Evolutionary conservation across 148 eudicot species (phyloP).

Genomic region (Spergularia marina): DNA sequence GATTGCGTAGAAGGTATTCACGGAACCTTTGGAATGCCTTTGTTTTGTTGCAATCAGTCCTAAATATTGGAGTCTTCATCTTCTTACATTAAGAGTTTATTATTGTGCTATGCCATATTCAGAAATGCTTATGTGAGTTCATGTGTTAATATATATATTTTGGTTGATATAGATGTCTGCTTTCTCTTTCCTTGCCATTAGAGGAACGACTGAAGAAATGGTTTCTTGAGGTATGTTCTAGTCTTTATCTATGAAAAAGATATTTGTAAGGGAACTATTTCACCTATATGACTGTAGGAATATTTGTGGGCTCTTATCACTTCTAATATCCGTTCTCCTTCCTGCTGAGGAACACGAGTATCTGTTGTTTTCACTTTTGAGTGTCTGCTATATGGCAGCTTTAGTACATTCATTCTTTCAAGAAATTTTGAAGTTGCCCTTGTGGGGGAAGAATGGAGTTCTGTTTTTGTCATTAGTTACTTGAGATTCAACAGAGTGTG

Average conservation of each 20-base stretch:
- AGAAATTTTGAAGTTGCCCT: neutral
- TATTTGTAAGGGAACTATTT: neutral
- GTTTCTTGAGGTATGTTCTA: slow-evolving; percentile 65
- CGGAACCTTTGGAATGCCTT: neutral
- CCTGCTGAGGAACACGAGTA: neutral
- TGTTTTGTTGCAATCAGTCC: neutral
- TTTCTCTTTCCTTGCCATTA: slow-evolving; percentile 52
- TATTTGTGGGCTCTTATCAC: neutral
- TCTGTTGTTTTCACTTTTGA: neutral
- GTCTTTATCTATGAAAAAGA: neutral
- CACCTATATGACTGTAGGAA: neutral
- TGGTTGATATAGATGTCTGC: slow-evolving; percentile 52
- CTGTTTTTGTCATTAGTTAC: neutral
- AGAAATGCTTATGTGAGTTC: neutral
- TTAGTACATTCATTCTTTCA: neutral
- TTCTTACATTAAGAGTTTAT: neutral
- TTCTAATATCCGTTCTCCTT: neutral
- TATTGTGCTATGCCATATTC: neutral
- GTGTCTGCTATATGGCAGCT: neutral
- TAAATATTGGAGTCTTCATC: neutral
- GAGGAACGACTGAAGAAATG: slow-evolving; percentile 58
- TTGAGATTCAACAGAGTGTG: neutral
- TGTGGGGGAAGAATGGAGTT: neutral
- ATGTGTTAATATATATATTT: neutral
- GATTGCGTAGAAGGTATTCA: slow-evolving; percentile 52